phyloP scores from a whole-genome alignment of 192 early-diverging fungal species.

The Entrophospora sp. region DNA sequence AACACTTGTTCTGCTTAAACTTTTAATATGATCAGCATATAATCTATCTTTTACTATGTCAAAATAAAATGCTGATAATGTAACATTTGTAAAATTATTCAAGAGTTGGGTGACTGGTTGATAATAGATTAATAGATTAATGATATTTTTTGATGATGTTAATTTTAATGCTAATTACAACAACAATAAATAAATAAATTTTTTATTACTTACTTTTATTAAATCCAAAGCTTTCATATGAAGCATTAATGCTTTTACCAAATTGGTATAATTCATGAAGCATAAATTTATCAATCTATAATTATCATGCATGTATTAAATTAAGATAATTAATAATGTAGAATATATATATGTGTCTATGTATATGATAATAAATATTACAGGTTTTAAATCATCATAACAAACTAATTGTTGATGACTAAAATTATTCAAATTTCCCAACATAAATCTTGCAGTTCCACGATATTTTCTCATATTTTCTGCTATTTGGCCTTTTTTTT shows the following conservation, averaged over 20 bases:
- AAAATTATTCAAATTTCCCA: constrained; percentile 64
- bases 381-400: constrained; percentile 42
- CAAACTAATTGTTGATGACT: constrained; percentile 29
- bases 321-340: not conserved
- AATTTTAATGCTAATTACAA: no score
- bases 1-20: constrained; percentile 44
- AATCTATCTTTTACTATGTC: constrained; percentile 73
- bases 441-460: constrained; percentile 66
- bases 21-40: constrained; percentile 43
- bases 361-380: constrained; percentile 1
- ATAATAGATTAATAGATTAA: not conserved
- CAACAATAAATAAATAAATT: not conserved
- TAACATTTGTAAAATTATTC: constrained; percentile 56
- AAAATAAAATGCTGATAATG: constrained; percentile 71
- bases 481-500: constrained; percentile 45
- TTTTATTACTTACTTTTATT: constrained; percentile 39
- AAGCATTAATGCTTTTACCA: constrained; percentile 38
- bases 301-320: not conserved
- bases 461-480: constrained; percentile 70
- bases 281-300: constrained; percentile 47
- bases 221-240: constrained; percentile 54
- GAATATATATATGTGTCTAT: not conserved
- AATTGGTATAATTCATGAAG: constrained; percentile 60
- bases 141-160: not conserved
- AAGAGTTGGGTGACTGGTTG: constrained; percentile 47